Evolutionary conservation across 352 stramenopile species (phyloP).

Genomic region (Globisporangium recalcitrans): DNA sequence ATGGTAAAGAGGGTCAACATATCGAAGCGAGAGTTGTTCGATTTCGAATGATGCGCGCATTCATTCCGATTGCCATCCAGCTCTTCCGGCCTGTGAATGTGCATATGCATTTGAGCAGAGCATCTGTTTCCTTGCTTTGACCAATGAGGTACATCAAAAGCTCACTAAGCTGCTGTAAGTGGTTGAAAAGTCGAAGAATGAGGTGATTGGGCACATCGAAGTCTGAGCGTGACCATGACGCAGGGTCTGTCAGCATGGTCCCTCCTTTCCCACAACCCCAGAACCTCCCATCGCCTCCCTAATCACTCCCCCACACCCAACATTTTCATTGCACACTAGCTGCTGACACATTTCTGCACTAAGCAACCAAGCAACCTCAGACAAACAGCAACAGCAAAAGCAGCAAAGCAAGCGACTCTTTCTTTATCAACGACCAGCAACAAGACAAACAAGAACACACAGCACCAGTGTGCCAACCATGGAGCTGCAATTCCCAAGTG

Average conservation of each 20-base stretch:
- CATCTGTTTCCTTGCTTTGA: neutral
- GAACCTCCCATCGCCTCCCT: neutral
- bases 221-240: neutral
- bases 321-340: neutral
- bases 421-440: neutral
- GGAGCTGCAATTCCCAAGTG: neutral
- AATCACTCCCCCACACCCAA: neutral
- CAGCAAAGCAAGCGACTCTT: neutral
- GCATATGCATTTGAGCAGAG: neutral
- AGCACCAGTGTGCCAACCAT: too few relatives aligned
- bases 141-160: neutral
- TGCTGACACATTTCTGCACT: neutral
- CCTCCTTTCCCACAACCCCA: neutral
- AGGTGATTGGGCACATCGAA: neutral
- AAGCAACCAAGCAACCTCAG: neutral
- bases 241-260: conserved; percentile 6
- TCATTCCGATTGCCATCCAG: neutral
- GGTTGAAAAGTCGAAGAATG: neutral
- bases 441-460: neutral
- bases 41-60: conserved; percentile 2
- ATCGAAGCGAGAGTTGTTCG: neutral
- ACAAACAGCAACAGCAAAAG: too few relatives aligned
- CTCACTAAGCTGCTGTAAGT: neutral
- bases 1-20: neutral
- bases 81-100: neutral